Conservation (phyloP, 129 eudicot genomes). For the Escallonia herrerae region DNA sequence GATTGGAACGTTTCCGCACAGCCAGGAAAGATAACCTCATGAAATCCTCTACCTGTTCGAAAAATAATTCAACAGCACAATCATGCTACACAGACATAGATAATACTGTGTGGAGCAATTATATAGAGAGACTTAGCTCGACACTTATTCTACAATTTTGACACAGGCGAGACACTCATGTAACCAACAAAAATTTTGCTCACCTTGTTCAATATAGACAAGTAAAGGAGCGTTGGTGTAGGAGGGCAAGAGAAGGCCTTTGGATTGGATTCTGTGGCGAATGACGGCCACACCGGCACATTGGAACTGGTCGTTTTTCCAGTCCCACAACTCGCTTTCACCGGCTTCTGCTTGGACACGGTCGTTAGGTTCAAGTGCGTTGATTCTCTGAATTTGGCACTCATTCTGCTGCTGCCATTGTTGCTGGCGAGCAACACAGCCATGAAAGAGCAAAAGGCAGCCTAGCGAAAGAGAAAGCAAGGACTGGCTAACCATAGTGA, state of each 20-base stretch:
- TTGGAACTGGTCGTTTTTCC: constrained; percentile 41
- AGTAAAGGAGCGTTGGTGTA: constrained; percentile 53
- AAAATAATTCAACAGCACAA: not conserved
- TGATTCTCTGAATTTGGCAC: constrained; percentile 45
- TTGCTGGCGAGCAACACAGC: constrained; percentile 28
- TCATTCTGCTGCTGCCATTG: constrained; percentile 25
- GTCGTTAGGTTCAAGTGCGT: constrained; percentile 44
- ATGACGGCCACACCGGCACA: constrained; percentile 63
- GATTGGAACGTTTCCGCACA: constrained; percentile 60
- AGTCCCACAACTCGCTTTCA: constrained; percentile 47
- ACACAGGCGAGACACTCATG: no score
- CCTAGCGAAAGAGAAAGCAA: constrained; percentile 26
- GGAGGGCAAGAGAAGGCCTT: constrained; percentile 55
- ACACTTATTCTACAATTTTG: not conserved
- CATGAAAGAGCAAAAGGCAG: constrained; percentile 22
- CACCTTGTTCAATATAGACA: constrained; percentile 47
- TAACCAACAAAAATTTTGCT: not conserved
- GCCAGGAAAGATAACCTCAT: constrained; percentile 47
- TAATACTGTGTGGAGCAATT: no score
- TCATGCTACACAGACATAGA: not conserved
- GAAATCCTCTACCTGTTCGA: constrained; percentile 46
- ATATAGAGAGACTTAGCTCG: not conserved
- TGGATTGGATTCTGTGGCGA: constrained; percentile 39
- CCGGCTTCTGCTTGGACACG: constrained; percentile 58
- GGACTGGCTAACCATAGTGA: constrained; percentile 37